Conservation (phyloP, 1,284 basidiomycete species). For the Peniophora sp. region DNA sequence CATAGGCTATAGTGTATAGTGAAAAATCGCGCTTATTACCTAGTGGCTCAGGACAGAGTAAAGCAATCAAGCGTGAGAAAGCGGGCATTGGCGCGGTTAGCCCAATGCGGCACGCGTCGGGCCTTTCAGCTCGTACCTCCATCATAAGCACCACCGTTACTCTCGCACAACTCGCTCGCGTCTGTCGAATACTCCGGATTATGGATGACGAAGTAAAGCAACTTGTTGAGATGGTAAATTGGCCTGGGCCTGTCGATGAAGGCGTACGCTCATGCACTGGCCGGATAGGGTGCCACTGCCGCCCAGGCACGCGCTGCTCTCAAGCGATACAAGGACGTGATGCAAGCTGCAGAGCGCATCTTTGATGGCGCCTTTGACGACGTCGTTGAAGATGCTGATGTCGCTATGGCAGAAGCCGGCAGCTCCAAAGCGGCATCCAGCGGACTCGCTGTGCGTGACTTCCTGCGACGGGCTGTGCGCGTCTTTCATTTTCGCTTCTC, state of each 20-base stretch:
- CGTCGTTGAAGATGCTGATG: constrained; percentile 47
- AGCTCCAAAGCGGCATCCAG: constrained; percentile 9
- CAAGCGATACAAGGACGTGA: constrained; percentile 73
- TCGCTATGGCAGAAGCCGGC: constrained; percentile 16
- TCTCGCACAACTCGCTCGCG: no score
- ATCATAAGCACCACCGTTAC: no score
- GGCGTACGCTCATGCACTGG: not conserved
- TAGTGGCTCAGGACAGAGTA: no score
- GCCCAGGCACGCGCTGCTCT: constrained; percentile 76
- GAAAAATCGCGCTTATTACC: not conserved
- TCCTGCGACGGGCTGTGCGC: constrained; percentile 5
- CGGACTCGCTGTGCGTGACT: constrained; percentile 8
- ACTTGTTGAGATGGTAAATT: constrained; percentile 29
- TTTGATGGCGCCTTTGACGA: constrained; percentile 77
- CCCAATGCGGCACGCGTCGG: no score
- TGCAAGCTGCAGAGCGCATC: constrained; percentile 82
- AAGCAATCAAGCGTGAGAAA: no score
- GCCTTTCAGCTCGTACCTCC: no score
- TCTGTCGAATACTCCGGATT: not conserved
- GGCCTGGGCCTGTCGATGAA: not conserved
- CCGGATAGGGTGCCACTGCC: constrained; percentile 60
- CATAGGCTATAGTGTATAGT: no score
- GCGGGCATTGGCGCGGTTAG: no score
- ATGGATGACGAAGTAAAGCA: constrained; percentile 27
- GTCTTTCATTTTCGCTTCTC: not conserved